phyloP scores from a whole-genome alignment of 345 rosid genomes.

The Salix koriyanagi region DNA sequence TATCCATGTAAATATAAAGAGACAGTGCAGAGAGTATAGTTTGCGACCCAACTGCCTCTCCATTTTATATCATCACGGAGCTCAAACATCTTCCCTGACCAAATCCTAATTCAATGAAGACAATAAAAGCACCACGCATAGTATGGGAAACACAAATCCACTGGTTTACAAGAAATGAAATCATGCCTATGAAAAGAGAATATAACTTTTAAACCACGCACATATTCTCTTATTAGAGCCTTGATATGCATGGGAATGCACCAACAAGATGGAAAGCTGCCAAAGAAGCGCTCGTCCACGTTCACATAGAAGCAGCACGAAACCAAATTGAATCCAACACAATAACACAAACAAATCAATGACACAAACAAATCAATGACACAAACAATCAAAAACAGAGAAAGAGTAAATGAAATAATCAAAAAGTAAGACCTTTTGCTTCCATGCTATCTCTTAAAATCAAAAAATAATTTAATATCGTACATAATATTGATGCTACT shows the following conservation, averaged over 20 bases:
- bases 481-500: no score
- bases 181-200: background rate
- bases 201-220: background rate
- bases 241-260: background rate
- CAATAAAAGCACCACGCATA: background rate
- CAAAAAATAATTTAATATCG: background rate
- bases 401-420: background rate
- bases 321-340: background rate
- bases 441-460: background rate
- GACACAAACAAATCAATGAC: background rate
- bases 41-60: no score
- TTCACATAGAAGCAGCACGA: background rate
- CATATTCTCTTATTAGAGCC: background rate
- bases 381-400: background rate
- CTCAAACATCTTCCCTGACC: background rate
- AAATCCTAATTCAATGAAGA: background rate
- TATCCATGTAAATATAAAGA: no score
- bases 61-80: no score
- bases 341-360: background rate
- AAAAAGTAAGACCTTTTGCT: background rate
- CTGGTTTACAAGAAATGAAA: background rate
- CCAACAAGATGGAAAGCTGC: background rate
- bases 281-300: background rate
- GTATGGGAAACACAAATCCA: background rate
- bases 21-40: no score